Evolutionary conservation across 106 monocot species (phyloP).

Genomic region (Vanilla planifolia): DNA sequence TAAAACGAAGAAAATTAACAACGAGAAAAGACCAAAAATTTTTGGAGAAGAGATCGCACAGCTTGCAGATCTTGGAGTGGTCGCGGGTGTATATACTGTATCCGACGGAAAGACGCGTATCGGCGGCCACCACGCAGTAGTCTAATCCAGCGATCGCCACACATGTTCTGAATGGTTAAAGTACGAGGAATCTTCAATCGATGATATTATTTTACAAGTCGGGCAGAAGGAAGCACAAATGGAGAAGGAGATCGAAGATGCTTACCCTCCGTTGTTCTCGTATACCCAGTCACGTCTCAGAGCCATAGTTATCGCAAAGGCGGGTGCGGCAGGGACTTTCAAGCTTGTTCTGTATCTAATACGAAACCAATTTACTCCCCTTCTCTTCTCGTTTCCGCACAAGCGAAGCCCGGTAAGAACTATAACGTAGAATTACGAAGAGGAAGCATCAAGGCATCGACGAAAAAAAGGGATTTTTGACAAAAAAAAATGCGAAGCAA

Average conservation of each 20-base stretch:
- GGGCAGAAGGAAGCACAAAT: neutral
- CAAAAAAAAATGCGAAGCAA: no score
- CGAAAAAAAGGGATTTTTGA: no score
- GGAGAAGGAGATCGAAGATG: neutral
- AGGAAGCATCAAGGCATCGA: no score
- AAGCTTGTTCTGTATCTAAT: no score
- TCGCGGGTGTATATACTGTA: slow-evolving; percentile 94
- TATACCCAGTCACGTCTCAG: slow-evolving; percentile 63
- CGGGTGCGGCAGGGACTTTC: no score
- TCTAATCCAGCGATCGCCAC: slow-evolving; percentile 94
- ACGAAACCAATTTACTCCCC: no score
- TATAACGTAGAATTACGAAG: no score
- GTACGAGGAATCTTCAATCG: neutral
- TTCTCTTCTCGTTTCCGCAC: no score
- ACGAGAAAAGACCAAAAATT: no score
- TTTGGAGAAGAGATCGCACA: slow-evolving; percentile 50
- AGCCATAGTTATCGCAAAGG: slow-evolving; percentile 18
- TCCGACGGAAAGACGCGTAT: slow-evolving; percentile 82
- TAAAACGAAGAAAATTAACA: no score
- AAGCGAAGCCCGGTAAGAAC: no score
- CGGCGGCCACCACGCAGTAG: slow-evolving; percentile 95
- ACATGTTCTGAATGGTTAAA: slow-evolving; percentile 56
- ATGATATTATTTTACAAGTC: no score
- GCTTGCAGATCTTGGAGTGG: slow-evolving; percentile 92
- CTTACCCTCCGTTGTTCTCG: slow-evolving; percentile 97